Conservation (phyloP, 1,284 basidiomycete genomes). For the Cutaneotrichosporon cavernicola region DNA sequence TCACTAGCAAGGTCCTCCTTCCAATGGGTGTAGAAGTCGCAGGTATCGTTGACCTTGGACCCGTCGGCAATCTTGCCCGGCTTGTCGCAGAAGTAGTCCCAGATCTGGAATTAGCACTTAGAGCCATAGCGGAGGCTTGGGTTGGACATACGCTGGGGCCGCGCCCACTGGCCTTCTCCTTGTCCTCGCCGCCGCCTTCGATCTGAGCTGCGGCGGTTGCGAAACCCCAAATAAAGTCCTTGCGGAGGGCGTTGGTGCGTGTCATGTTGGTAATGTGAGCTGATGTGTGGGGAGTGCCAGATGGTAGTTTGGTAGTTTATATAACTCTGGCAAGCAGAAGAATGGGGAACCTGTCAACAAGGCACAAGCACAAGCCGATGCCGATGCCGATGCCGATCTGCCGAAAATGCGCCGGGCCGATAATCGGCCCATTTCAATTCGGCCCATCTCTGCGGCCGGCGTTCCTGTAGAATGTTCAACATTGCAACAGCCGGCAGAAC, state of each 20-base stretch:
- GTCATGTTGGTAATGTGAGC: neutral
- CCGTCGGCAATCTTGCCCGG: slow-evolving; percentile 69
- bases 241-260: slow-evolving; percentile 17
- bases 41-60: slow-evolving; percentile 65
- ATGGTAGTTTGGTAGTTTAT: neutral
- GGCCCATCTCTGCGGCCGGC: neutral
- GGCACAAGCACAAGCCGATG: too few species aligned
- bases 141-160: slow-evolving; percentile 32
- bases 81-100: slow-evolving; percentile 68
- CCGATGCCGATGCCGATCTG: too few species aligned
- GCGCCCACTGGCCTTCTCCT: slow-evolving; percentile 33
- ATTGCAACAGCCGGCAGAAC: neutral
- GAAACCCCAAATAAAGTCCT: slow-evolving; percentile 69
- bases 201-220: slow-evolving; percentile 61
- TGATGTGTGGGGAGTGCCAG: neutral
- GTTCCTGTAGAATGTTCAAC: too few species aligned
- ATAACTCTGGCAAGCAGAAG: neutral
- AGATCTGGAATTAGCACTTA: slow-evolving; percentile 59
- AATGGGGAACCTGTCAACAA: too few species aligned
- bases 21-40: slow-evolving; percentile 68
- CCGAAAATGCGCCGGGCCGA: neutral
- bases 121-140: neutral
- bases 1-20: slow-evolving; percentile 63
- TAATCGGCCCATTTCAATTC: slow-evolving; percentile 1
- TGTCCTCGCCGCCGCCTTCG: slow-evolving; percentile 26